Conservation (phyloP, 306 rosid genomes). For the Castanea mollissima region DNA sequence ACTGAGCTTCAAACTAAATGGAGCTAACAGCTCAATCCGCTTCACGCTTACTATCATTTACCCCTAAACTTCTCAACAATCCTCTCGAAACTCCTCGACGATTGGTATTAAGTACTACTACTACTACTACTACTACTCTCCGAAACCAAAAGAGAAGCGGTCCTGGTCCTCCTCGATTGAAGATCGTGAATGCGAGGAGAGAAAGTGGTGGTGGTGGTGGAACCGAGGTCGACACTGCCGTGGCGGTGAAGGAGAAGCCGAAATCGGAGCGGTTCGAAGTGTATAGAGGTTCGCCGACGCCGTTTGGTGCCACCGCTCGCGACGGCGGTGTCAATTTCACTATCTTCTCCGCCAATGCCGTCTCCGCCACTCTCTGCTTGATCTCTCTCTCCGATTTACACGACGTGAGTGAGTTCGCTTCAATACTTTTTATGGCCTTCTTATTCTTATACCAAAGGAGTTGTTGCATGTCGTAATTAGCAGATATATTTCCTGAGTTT, state of each 20-base stretch:
- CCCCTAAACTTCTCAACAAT: neutral
- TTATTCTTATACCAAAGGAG: neutral
- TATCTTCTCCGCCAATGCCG: constrained; percentile 58
- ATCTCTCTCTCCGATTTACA: constrained; percentile 60
- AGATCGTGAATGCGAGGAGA: constrained; percentile 14
- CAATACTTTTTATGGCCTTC: neutral
- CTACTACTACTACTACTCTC: neutral
- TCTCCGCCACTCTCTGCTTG: constrained; percentile 72
- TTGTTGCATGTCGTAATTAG: neutral
- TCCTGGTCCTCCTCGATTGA: neutral
- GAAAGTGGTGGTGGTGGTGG: constrained; percentile 6
- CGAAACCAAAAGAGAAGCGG: neutral
- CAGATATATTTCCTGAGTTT: neutral
- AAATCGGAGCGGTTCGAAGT: constrained; percentile 43
- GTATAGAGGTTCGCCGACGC: constrained; percentile 51
- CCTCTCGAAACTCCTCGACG: neutral
- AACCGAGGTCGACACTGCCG: constrained; percentile 16
- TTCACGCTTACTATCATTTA: neutral
- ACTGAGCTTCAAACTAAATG: constrained; percentile 1
- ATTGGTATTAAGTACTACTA: neutral
- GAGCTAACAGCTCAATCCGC: constrained; percentile 12
- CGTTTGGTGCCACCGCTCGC: constrained; percentile 65
- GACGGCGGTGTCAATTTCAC: constrained; percentile 80
- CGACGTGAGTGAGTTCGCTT: constrained; percentile 27
- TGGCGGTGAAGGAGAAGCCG: constrained; percentile 27